Base-by-base conservation (phyloP, 2,329 filamentous ascomycete species). In the Botrytis galanthina region DNA sequence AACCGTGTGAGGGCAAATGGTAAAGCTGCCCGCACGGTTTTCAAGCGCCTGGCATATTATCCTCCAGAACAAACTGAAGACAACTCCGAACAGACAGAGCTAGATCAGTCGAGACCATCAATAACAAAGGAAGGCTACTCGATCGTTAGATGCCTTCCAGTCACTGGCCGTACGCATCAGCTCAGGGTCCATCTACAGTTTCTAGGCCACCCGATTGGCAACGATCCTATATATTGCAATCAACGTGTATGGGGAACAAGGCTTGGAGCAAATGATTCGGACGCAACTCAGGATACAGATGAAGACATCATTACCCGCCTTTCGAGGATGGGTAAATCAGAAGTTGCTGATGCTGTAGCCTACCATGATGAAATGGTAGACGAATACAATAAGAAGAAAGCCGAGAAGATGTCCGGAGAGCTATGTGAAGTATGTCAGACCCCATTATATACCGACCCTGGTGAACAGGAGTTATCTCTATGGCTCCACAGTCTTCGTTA, bases 161-260 rank as follows among this genome's bases (percentile, higher is more conserved):
- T 98, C 42, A 99, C 96, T 0, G 96, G 96, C 0, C 89, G 96
- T 69, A 99, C 96, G 20, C 96, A 99, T 80, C 96, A 99, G 82
- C 88, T 99, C 67, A 90, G 96, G 48, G 96, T 99, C 29, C 96
- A 99, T 80, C 87, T 99, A 26, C 96, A 99, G 81, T 97, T 93
- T 82, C 86, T 99, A 5, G 96, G 96, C 1, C 93, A 98, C 80
- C 96, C 96, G 2, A 98, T 99, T 78, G 91, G 94, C 76, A 99
- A 99, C 82, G 96, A 99, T 80, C 96, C 96, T 12, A 98, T 99
- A 78, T 99, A 99, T 82, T 94, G 93, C 79, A 99, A 99, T 81
- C 91, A 93, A 80, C 90, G 91, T 73, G 96, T 99, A 18, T 99
- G 97, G 86, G 96, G 96, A 0, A 86, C 91, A 0, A 87, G 91